phyloP scores from a whole-genome alignment of 495 filamentous ascomycete species.

The Aspergillus biplanus region DNA sequence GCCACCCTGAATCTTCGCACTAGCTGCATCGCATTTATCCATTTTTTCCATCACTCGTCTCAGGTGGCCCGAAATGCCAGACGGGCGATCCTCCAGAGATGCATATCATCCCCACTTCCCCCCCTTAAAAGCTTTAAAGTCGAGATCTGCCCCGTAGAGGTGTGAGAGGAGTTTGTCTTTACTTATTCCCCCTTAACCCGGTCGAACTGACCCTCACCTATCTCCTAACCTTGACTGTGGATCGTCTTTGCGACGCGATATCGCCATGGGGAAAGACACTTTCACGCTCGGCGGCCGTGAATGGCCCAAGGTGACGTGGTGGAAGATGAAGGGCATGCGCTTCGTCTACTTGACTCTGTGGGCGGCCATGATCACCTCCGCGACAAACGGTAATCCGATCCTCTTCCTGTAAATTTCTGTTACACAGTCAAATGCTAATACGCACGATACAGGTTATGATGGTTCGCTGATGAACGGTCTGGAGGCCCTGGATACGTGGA shows the following conservation, averaged over 20 bases:
- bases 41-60: neutral
- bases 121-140: too few relatives aligned
- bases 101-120: neutral
- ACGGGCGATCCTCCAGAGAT: neutral
- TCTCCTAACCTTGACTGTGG: neutral
- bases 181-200: too few relatives aligned
- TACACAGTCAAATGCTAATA: neutral
- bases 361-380: slow-evolving; percentile 14
- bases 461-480: slow-evolving; percentile 17
- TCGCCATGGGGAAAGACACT: slow-evolving; percentile 15
- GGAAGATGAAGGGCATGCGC: slow-evolving; percentile 20
- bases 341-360: slow-evolving; percentile 14
- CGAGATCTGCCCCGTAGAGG: too few relatives aligned
- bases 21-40: neutral
- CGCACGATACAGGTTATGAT: slow-evolving; percentile 7
- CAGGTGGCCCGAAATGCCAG: neutral
- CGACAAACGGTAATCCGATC: slow-evolving; percentile 8
- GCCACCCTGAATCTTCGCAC: neutral
- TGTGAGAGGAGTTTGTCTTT: too few relatives aligned
- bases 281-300: slow-evolving; percentile 12
- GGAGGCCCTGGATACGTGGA: slow-evolving; percentile 6
- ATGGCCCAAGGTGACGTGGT: slow-evolving; percentile 17
- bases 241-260: neutral
- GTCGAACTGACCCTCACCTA: too few relatives aligned
- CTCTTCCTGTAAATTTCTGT: neutral